phyloP scores from a whole-genome alignment of 1,284 basidiomycete species.

The Ganoderma sinense region DNA sequence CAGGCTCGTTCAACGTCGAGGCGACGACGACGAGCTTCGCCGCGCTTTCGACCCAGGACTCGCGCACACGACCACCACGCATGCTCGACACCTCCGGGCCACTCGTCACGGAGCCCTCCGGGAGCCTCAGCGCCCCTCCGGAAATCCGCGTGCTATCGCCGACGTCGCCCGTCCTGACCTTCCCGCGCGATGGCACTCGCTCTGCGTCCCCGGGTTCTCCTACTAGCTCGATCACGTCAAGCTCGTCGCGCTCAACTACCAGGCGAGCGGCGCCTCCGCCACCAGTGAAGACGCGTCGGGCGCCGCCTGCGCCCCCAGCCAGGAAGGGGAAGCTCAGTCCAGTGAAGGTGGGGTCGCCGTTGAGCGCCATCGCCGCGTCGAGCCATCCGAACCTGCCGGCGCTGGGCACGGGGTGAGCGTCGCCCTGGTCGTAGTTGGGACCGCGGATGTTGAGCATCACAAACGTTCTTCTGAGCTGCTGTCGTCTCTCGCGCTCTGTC shows the following conservation, averaged over 20 bases:
- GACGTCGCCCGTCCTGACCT: constrained; percentile 16
- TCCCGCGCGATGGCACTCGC: neutral
- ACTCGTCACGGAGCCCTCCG: constrained; percentile 28
- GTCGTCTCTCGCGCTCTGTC: neutral
- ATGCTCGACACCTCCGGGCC: constrained; percentile 29
- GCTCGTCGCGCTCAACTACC: constrained; percentile 29
- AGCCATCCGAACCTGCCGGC: constrained; percentile 27
- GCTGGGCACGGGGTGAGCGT: constrained; percentile 22
- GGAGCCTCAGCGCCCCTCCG: constrained; percentile 18
- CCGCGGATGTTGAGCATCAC: neutral
- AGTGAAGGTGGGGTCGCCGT: neutral
- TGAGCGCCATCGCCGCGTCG: constrained; percentile 27
- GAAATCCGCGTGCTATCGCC: constrained; percentile 30
- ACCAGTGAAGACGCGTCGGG: constrained; percentile 58
- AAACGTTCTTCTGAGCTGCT: neutral
- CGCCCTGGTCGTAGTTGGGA: neutral
- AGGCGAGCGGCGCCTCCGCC: constrained; percentile 61
- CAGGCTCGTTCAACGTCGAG: constrained; percentile 43
- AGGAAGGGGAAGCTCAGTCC: constrained; percentile 34
- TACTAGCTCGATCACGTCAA: constrained; percentile 7
- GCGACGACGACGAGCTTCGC: constrained; percentile 32
- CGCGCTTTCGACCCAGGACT: constrained; percentile 20
- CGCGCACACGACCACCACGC: constrained; percentile 9
- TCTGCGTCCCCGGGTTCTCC: constrained; percentile 7
- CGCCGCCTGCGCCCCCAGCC: constrained; percentile 68